Base-by-base conservation (phyloP, 164 flowering plant genomes). In the Berberis thunbergii region DNA sequence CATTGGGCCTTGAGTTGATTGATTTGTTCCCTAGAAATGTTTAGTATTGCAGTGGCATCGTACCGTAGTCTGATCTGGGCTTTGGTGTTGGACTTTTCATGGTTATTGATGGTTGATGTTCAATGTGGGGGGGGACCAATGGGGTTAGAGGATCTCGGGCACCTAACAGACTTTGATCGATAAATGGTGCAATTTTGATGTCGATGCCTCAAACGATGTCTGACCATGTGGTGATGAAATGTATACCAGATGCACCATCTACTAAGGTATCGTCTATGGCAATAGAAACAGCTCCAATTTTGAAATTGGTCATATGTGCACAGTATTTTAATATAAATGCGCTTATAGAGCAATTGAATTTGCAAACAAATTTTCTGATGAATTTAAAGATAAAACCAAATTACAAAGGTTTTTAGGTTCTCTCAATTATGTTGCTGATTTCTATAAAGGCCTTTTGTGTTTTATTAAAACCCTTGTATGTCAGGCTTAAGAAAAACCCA, bases 201-300 rank as follows among this genome's bases (percentile, higher is more conserved):
- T 77, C 81, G 43, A 82, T 72, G 4, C 92, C 92, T 6, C 86
- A 83, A 43, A 88, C 81, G 75, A 82, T 74, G n/a, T 79, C 83
- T 0, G 91, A 82, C 84, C 58, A 55, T 55, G 58, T 40, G 41
- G 6, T 57, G 44, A 57, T 39, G 44, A 57, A 57, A 40, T 57
- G 60, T 5, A 44, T 57, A 1, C 60, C 60, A 44, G 60, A 40
- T 4, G 44, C 9, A 40, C 60, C 60, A 57, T 57, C 60, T n/a
- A 42, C 43, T 3, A 57, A 7, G 1, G 44, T 57, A 57, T 57
- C 43, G 40, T 57, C 43, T 11, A 39, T 39, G 55, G 13, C 55
- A 12, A 52, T 2, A 0, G 85, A 80, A 1, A 72, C 86, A 9
- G 86, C 91, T 3, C 91, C 91, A 43, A 88, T 84, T 61, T 82